Percentiles rank a stretch among this genome's conserved stretches.
Evolutionary conservation across 805 yeast genomes (phyloP).

Genomic region (Priceomyces haplophilus): DNA sequence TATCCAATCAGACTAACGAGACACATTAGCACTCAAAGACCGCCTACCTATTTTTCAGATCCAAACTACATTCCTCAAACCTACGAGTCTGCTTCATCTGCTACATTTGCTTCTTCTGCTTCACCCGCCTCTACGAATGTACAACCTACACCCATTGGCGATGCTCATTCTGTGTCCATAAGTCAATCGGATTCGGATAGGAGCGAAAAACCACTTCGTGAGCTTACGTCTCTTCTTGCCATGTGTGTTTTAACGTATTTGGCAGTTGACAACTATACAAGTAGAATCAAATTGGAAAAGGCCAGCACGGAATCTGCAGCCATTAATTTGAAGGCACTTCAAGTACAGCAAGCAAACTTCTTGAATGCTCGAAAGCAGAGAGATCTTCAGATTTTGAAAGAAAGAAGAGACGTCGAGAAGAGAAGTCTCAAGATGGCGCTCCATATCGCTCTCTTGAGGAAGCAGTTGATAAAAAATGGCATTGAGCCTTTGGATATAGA

Average conservation of each 20-base stretch:
- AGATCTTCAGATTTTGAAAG: constrained; percentile 51
- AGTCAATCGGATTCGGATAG: not conserved
- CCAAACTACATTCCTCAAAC: constrained; percentile 19
- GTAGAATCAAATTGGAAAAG: constrained; percentile 38
- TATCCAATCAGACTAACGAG: constrained; percentile 1
- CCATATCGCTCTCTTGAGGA: constrained; percentile 63
- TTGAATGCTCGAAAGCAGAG: constrained; percentile 50
- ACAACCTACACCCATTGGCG: not conserved
- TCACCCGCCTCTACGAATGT: constrained; percentile 2
- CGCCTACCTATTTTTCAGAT: constrained; percentile 24
- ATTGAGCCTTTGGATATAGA: constrained; percentile 56
- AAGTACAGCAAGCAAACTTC: constrained; percentile 47
- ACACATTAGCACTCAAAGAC: constrained; percentile 6
- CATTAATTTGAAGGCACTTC: constrained; percentile 35
- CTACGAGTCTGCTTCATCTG: constrained; percentile 5
- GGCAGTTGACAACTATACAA: constrained; percentile 50
- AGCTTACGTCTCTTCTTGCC: constrained; percentile 41
- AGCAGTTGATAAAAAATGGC: constrained; percentile 58
- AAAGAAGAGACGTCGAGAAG: constrained; percentile 45
- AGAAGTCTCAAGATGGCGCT: constrained; percentile 58
- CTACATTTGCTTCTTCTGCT: not conserved
- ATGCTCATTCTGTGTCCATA: not conserved
- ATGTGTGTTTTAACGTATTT: constrained; percentile 44
- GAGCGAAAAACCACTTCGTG: constrained; percentile 22
- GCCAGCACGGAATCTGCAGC: constrained; percentile 32